Conservation (phyloP, 257 asterid species). For the Petrea volubilis region DNA sequence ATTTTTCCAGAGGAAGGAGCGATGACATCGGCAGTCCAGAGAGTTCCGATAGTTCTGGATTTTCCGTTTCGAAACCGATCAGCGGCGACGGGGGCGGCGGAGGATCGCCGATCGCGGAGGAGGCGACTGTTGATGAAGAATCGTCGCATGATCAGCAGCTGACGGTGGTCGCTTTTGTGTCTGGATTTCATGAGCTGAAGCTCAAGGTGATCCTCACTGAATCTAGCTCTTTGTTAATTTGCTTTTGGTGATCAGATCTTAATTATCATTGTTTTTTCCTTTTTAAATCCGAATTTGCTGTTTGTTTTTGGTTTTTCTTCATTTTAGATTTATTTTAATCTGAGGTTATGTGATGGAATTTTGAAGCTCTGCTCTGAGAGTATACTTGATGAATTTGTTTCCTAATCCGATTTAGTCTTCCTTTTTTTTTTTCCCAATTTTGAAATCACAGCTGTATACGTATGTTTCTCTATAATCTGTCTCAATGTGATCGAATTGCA, state of each 20-base stretch:
- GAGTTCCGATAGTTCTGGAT: slow-evolving; percentile 34
- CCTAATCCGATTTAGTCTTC: neutral
- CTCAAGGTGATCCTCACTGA: slow-evolving; percentile 40
- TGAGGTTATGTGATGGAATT: neutral
- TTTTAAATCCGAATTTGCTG: neutral
- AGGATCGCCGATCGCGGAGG: slow-evolving; percentile 31
- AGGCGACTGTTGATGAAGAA: slow-evolving; percentile 32
- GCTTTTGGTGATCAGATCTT: slow-evolving; percentile 13
- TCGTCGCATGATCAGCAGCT: slow-evolving; percentile 33
- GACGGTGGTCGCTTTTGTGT: slow-evolving; percentile 30
- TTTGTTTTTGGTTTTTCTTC: neutral
- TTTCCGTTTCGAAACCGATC: slow-evolving; percentile 23
- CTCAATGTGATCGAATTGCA: neutral
- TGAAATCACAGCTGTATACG: neutral
- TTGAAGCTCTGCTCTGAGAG: neutral
- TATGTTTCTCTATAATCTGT: neutral
- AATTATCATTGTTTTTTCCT: neutral
- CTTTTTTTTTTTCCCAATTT: neutral
- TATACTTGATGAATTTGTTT: neutral
- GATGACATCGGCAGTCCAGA: slow-evolving; percentile 31
- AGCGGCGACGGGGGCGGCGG: too few species aligned
- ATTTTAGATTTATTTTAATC: neutral
- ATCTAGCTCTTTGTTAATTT: neutral
- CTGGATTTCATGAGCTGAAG: slow-evolving; percentile 37
- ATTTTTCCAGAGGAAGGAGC: slow-evolving; percentile 28